These are phyloP conservation scores for Cinnamomum micranthum DNA, from an alignment of 164 flowering plant species.

Conservation along the genomic window DNA sequence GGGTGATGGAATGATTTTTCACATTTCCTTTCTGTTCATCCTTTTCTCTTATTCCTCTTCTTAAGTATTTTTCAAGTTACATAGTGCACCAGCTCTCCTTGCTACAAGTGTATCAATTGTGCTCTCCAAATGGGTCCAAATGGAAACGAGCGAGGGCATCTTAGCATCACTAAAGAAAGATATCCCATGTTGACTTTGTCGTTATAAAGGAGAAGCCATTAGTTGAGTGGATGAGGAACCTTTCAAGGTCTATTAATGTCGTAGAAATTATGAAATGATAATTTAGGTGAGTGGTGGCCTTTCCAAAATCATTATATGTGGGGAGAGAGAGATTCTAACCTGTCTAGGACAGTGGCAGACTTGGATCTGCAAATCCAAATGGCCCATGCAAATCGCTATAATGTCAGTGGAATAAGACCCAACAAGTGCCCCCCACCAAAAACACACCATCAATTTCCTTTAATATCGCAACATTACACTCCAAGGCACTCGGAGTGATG, in stretches of 20 bases:
- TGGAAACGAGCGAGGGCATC: background rate
- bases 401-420: background rate
- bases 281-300: conserved; percentile 4
- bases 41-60: background rate
- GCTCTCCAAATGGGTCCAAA: background rate
- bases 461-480: too few relatives aligned
- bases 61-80: background rate
- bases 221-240: conserved; percentile 7
- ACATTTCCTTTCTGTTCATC: background rate
- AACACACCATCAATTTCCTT: too few relatives aligned
- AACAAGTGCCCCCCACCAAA: background rate
- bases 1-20: background rate
- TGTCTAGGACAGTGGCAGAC: background rate
- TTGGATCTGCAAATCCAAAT: conserved; percentile 9
- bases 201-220: background rate
- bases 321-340: background rate
- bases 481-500: too few relatives aligned
- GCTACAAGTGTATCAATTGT: background rate
- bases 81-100: background rate
- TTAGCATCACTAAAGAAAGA: conserved; percentile 2
- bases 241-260: background rate
- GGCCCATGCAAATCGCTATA: conserved; percentile 1
- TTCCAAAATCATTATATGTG: background rate
- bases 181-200: conserved; percentile 2
- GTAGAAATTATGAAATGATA: background rate